Base-by-base conservation (phyloP, 2,329 filamentous ascomycete species). In the Colletotrichum lentis region DNA sequence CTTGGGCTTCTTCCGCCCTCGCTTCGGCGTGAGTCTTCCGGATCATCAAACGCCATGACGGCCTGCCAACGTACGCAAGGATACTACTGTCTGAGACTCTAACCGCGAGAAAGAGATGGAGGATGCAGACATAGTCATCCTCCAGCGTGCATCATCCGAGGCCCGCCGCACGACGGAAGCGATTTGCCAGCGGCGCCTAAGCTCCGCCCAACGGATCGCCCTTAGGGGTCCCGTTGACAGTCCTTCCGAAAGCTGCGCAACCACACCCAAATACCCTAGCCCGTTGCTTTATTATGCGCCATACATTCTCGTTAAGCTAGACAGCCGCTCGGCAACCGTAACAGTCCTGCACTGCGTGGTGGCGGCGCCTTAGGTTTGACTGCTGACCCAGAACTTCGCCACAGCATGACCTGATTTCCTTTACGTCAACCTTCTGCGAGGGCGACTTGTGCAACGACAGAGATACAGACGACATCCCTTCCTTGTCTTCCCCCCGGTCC, bases 221-320 rank as follows among this genome's bases (percentile, higher is more conserved):
- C 14, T 16, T n/a, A 27, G 31, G 20, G 22, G 8, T 35, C 22
- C 16, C 22, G 10, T 4, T 62, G 18, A 31, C 49, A 47, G 7
- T 31, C 22, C 58, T 62, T 22, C 58, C 50, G 43, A 37, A 52
- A 55, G 27, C n/a, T 24, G 50, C n/a, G 46, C 20, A 18, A 58
- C 43, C 47, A 20, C 6, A 20, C 10, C 43, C 35, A 49, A 39
- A 14, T 27, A 11, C 24, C 43, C 22, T 43, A 50, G 20, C 43
- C 58, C 16, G 63, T 43, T 20, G 37, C 11, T 53, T 37, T 56
- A 61, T 44, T 4, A 20, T 46, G 27, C 44, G 18, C 39, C 39
- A n/a, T 41, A 24, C 11, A 24, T 37, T 35, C 62, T 47, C 16
- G 54, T 20, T 18, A 59, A 64, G 53, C 22, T 4, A 24, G 10